Evolutionary conservation across 345 rosid genomes (phyloP).

Genomic region (Melastoma malabathricum): DNA sequence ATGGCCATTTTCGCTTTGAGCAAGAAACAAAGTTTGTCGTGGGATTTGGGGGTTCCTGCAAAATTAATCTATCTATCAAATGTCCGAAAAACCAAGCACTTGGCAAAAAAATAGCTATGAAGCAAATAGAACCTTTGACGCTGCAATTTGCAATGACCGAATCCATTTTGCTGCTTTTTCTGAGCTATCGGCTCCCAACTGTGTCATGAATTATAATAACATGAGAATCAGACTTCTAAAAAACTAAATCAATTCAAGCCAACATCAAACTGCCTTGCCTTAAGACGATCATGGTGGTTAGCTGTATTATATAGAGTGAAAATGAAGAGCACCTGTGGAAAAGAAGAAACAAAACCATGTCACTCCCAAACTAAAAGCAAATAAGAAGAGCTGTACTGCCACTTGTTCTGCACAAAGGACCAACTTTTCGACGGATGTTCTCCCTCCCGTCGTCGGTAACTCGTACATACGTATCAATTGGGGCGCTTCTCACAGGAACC

Average conservation of each 20-base stretch:
- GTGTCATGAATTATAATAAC: slow-evolving; percentile 1
- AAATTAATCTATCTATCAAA: slow-evolving; percentile 6
- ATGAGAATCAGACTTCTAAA: neutral
- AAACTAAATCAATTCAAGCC: neutral
- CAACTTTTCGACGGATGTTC: slow-evolving; percentile 67
- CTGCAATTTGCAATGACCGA: slow-evolving; percentile 46
- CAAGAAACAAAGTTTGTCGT: slow-evolving; percentile 33
- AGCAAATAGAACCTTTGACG: slow-evolving; percentile 44
- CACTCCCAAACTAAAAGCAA: neutral
- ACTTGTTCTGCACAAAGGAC: too few relatives aligned
- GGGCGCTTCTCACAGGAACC: slow-evolving; percentile 68
- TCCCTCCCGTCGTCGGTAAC: slow-evolving; percentile 90
- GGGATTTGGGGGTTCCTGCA: slow-evolving; percentile 42
- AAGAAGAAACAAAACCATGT: slow-evolving; percentile 5
- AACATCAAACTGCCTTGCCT: slow-evolving; percentile 25
- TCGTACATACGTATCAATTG: slow-evolving; percentile 57
- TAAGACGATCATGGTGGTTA: slow-evolving; percentile 62
- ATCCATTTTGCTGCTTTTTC: slow-evolving; percentile 96
- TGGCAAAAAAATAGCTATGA: neutral
- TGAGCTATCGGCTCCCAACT: slow-evolving; percentile 93
- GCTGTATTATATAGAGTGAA: slow-evolving; percentile 67
- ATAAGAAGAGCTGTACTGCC: too few relatives aligned
- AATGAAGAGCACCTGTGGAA: slow-evolving; percentile 63
- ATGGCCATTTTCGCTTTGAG: slow-evolving; percentile 43
- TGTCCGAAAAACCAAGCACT: neutral